These are phyloP conservation scores for Pseudoperonospora humuli DNA, from an alignment of 352 stramenopile species.

Conservation along the genomic window DNA sequence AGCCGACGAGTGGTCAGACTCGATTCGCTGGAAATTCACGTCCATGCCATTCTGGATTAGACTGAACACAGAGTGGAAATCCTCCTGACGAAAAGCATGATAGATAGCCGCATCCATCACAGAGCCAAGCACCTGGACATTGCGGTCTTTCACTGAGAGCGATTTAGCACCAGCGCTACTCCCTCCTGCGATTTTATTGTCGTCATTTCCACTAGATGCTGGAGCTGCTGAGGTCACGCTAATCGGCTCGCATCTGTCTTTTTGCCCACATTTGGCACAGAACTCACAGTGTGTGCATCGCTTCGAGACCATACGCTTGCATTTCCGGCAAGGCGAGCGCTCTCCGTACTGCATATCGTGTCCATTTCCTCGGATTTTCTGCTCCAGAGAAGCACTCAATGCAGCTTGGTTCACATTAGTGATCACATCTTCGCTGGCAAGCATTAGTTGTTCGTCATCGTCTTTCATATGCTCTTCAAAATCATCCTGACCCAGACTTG, in stretches of 20 bases:
- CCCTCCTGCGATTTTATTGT: slow-evolving; percentile 2
- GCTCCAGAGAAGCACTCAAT: slow-evolving; percentile 58
- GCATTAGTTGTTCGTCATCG: slow-evolving; percentile 47
- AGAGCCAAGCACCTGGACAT: slow-evolving; percentile 68
- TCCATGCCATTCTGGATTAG: slow-evolving; percentile 79
- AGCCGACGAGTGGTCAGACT: slow-evolving; percentile 64
- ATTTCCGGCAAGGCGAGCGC: slow-evolving; percentile 55
- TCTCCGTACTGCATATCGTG: slow-evolving; percentile 70
- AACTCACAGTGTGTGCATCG: slow-evolving; percentile 52
- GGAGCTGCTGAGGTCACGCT: slow-evolving; percentile 12
- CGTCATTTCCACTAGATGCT: slow-evolving; percentile 3
- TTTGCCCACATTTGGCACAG: slow-evolving; percentile 73
- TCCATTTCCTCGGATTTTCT: slow-evolving; percentile 61
- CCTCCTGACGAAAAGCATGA: slow-evolving; percentile 64
- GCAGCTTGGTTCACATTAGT: slow-evolving; percentile 69
- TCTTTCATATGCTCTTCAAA: slow-evolving; percentile 58
- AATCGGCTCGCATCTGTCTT: slow-evolving; percentile 44
- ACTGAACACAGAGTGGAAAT: slow-evolving; percentile 77
- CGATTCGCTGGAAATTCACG: slow-evolving; percentile 78
- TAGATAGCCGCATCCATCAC: slow-evolving; percentile 81
- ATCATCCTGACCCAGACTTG: slow-evolving; percentile 38
- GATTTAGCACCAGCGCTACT: slow-evolving; percentile 15
- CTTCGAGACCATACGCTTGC: slow-evolving; percentile 71
- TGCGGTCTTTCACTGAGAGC: slow-evolving; percentile 64
- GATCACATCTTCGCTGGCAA: slow-evolving; percentile 54